Evolutionary conservation across 1,139 yeast genomes (phyloP).

Genomic region (Kazachstania sp.): DNA sequence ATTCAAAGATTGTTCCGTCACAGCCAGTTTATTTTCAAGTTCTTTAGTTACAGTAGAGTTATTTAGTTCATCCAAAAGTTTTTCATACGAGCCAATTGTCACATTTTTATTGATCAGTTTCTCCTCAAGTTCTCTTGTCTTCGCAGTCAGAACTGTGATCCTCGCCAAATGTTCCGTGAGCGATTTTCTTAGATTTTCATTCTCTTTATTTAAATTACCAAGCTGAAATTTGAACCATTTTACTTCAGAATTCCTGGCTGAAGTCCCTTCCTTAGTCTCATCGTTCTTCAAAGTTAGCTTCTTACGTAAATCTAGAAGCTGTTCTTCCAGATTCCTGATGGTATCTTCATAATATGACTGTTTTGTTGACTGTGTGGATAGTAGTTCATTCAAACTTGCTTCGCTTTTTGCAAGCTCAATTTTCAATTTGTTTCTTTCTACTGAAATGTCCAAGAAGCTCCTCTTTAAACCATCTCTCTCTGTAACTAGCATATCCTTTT

Average conservation of each 20-base stretch:
- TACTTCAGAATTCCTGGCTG: neutral
- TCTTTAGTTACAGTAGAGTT: neutral
- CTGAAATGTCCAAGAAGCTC: constrained; percentile 46
- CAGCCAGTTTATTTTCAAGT: too few relatives aligned
- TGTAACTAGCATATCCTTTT: constrained; percentile 43
- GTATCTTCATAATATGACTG: constrained; percentile 22
- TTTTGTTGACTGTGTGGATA: constrained; percentile 43
- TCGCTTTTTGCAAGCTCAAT: constrained; percentile 57
- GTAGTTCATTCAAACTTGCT: constrained; percentile 54
- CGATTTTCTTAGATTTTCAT: constrained; percentile 19
- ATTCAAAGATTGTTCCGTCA: too few relatives aligned
- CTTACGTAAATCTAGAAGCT: constrained; percentile 1
- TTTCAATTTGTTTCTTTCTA: constrained; percentile 54
- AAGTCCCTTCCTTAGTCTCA: neutral
- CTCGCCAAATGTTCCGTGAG: constrained; percentile 27
- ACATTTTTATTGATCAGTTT: constrained; percentile 33
- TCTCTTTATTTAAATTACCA: constrained; percentile 42
- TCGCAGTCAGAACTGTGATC: constrained; percentile 31
- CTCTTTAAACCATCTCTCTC: constrained; percentile 45
- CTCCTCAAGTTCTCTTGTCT: constrained; percentile 31
- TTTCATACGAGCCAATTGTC: constrained; percentile 7
- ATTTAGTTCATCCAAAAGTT: neutral
- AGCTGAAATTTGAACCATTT: constrained; percentile 60
- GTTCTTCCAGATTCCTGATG: constrained; percentile 4
- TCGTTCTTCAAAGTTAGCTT: constrained; percentile 4